These are phyloP conservation scores for Ampelocalamus luodianensis DNA, from an alignment of 176 grass and related monocot species.

Conservation along the genomic window DNA sequence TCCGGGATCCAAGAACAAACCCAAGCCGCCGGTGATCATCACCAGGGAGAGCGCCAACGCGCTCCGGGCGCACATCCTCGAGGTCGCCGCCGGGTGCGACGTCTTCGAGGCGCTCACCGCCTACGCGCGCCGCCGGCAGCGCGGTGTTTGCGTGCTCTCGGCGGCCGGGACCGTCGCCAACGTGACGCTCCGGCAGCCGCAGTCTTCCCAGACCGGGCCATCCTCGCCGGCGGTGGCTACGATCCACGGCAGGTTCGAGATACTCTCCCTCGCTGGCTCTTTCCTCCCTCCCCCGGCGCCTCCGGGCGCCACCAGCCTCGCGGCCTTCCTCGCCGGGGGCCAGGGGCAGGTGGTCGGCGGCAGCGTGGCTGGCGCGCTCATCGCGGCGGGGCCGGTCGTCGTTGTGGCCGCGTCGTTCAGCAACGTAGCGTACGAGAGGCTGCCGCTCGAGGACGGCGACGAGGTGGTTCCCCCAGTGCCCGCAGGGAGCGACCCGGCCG, in stretches of 20 bases:
- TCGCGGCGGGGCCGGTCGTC: constrained; percentile 80
- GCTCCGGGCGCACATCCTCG: constrained; percentile 87
- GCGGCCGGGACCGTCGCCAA: constrained; percentile 83
- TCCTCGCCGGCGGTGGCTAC: constrained; percentile 58
- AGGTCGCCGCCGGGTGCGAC: constrained; percentile 85
- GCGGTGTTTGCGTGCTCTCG: constrained; percentile 87
- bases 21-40: constrained; percentile 96
- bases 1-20: constrained; percentile 95
- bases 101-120: constrained; percentile 81
- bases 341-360: constrained; percentile 94
- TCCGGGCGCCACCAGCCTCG: constrained; percentile 89
- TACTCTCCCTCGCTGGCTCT: constrained; percentile 92
- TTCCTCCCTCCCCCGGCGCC: constrained; percentile 94
- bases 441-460: constrained; percentile 89
- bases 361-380: constrained; percentile 73
- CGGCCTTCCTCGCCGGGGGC: constrained; percentile 74
- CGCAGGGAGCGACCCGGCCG: constrained; percentile 42
- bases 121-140: constrained; percentile 87
- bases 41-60: constrained; percentile 94
- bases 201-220: constrained; percentile 43
- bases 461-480: constrained; percentile 58
- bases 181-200: constrained; percentile 80
- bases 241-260: constrained; percentile 89
- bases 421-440: constrained; percentile 97
- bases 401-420: constrained; percentile 92